Evolutionary conservation across 1,284 basidiomycete genomes (phyloP).

Genomic region (Bothia castanella): DNA sequence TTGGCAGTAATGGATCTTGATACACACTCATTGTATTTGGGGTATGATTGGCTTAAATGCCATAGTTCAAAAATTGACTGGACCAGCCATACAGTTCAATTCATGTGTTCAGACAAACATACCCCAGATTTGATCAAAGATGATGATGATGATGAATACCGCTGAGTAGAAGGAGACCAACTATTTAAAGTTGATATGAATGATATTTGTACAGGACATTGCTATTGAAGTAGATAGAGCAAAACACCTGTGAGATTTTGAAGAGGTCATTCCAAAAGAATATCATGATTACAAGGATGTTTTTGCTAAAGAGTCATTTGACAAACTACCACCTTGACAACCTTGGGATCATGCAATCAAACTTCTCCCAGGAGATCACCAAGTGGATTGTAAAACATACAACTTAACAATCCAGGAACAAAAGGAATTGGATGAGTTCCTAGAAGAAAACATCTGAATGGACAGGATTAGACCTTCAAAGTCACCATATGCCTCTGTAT

Average conservation of each 20-base stretch:
- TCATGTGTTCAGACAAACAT: neutral
- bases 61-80: neutral
- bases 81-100: neutral
- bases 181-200: neutral
- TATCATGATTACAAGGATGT: neutral
- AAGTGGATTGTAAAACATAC: slow-evolving; percentile 2
- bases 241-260: no score
- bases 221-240: neutral
- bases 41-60: neutral
- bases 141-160: neutral
- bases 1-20: neutral
- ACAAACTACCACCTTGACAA: no score
- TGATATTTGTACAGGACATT: neutral
- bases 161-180: neutral
- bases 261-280: neutral
- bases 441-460: no score
- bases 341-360: slow-evolving; percentile 1
- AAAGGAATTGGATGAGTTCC: neutral
- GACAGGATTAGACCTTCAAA: neutral
- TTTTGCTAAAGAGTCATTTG: neutral
- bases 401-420: neutral
- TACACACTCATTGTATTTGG: neutral
- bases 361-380: neutral
- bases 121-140: neutral
- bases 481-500: neutral